Percentiles rank a stretch among this genome's conserved stretches.
Conservation (phyloP, 106 monocot species). For the Xerophyta viscosa region DNA sequence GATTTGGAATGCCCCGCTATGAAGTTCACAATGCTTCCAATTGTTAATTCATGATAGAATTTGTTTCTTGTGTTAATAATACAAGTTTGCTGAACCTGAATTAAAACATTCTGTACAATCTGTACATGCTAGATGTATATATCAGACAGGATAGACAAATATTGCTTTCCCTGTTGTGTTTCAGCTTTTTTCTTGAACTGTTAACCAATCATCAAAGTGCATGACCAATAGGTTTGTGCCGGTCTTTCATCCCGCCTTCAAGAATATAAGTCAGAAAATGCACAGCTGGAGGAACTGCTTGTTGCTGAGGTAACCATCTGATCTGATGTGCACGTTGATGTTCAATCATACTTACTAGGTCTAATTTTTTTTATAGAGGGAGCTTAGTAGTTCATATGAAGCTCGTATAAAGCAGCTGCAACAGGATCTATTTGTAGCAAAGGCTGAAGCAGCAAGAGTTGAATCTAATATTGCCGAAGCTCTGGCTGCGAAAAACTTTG, state of each 20-base stretch:
- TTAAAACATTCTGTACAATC: too few species aligned
- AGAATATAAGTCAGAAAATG: conserved; percentile 94
- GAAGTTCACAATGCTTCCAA: too few species aligned
- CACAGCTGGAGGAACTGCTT: conserved; percentile 93
- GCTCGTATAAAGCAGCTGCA: conserved; percentile 80
- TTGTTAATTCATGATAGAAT: too few species aligned
- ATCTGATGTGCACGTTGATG: too few species aligned
- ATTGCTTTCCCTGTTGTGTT: too few species aligned
- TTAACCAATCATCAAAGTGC: conserved; percentile 1
- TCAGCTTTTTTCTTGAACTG: neutral
- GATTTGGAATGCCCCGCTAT: too few species aligned
- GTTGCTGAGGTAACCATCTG: conserved; percentile 90
- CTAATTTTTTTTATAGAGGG: too few species aligned
- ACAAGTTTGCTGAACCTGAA: too few species aligned
- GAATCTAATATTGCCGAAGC: conserved; percentile 81
- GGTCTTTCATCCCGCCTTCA: conserved; percentile 97
- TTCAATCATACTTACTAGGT: too few species aligned
- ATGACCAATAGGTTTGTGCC: conserved; percentile 69
- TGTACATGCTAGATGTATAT: too few species aligned
- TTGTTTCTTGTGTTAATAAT: too few species aligned
- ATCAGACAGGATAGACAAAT: too few species aligned
- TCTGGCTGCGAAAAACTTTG: conserved; percentile 77
- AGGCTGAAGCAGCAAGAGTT: conserved; percentile 48
- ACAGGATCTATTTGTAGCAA: conserved; percentile 63
- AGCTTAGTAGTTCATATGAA: conserved; percentile 60